Conservation (phyloP, 495 filamentous ascomycete species). For the Penicillium canariense region DNA sequence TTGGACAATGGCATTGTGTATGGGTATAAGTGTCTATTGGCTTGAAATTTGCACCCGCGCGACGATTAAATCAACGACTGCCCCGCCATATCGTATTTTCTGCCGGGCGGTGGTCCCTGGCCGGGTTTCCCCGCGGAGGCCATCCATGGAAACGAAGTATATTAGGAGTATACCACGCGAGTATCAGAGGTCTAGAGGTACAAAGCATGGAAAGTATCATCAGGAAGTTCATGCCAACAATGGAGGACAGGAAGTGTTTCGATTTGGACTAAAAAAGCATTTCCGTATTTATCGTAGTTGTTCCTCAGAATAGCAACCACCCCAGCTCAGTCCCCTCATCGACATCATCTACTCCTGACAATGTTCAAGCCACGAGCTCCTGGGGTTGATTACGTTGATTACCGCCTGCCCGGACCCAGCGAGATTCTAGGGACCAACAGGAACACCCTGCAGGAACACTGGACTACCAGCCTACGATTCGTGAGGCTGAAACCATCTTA, state of each 20-base stretch:
- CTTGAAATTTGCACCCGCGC: neutral
- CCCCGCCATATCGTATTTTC: constrained; percentile 19
- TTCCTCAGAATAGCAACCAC: neutral
- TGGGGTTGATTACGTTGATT: neutral
- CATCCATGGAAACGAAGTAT: neutral
- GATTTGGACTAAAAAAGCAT: neutral
- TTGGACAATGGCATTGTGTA: constrained; percentile 38
- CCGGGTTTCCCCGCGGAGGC: constrained; percentile 11
- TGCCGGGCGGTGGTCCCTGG: constrained; percentile 12
- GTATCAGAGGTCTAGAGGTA: neutral
- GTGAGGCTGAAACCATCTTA: neutral
- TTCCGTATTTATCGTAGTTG: neutral
- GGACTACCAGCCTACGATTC: neutral
- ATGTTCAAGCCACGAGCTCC: neutral
- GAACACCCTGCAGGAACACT: constrained; percentile 6
- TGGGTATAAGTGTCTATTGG: neutral
- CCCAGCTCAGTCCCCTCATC: neutral
- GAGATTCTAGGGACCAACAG: neutral
- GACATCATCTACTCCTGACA: neutral
- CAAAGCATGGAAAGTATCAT: neutral
- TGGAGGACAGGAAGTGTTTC: neutral
- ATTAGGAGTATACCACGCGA: neutral
- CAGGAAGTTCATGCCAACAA: neutral
- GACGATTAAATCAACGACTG: constrained; percentile 7
- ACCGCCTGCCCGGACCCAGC: neutral